Percentiles rank a stretch among this genome's conserved stretches.
phyloP scores from a whole-genome alignment of 495 filamentous ascomycete species.

The Chaetomium fimeti region DNA sequence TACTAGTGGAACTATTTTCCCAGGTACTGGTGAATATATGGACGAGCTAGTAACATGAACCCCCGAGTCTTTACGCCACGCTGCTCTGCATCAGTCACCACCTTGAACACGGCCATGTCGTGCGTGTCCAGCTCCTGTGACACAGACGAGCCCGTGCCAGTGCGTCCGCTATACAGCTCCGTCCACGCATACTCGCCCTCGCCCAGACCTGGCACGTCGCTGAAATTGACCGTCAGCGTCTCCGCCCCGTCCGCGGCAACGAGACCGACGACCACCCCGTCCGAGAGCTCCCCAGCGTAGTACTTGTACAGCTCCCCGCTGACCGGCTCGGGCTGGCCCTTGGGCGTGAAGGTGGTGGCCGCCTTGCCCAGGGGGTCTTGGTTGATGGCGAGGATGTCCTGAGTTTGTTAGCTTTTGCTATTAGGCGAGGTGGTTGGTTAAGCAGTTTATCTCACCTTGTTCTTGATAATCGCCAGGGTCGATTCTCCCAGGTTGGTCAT shows the following conservation, averaged over 20 bases:
- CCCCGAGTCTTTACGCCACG: too few species aligned
- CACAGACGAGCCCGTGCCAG: neutral
- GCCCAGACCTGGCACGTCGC: neutral
- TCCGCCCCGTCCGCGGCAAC: neutral
- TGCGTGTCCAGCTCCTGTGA: neutral
- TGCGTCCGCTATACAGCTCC: neutral
- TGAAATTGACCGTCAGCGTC: constrained; percentile 1
- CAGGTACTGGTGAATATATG: too few species aligned
- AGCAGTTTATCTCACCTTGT: neutral
- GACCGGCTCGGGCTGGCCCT: neutral
- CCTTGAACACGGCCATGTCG: neutral
- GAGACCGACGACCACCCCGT: neutral
- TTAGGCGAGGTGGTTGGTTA: neutral
- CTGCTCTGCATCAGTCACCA: neutral
- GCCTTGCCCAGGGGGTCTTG: constrained; percentile 4
- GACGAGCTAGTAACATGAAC: too few species aligned
- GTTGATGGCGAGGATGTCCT: neutral
- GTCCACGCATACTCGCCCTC: neutral
- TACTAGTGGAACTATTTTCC: too few species aligned
- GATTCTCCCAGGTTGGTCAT: neutral
- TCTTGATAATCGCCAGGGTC: neutral
- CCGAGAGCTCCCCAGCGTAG: neutral
- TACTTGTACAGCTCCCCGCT: neutral
- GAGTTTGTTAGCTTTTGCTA: neutral
- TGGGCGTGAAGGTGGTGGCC: neutral